Conservation (phyloP, 495 filamentous ascomycete genomes). For the Penicillium riverlandense region DNA sequence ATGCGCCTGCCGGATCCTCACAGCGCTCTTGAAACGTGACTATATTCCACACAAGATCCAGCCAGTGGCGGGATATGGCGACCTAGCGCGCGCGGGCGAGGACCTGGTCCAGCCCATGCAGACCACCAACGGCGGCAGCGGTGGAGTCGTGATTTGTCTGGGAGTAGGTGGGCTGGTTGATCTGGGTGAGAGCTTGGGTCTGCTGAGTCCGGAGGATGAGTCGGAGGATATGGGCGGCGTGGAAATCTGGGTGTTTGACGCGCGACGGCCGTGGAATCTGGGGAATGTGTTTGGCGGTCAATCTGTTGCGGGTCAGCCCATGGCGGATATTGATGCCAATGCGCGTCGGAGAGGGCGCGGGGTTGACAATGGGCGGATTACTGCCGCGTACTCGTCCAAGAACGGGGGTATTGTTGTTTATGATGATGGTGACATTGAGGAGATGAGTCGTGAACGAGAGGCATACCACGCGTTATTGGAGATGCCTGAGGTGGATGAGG, state of each 20-base stretch:
- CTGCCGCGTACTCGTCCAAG: constrained; percentile 62
- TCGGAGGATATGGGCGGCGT: constrained; percentile 63
- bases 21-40: constrained; percentile 84
- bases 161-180: constrained; percentile 90
- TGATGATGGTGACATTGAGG: constrained; percentile 94
- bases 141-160: constrained; percentile 84
- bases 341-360: constrained; percentile 41
- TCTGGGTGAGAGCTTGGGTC: constrained; percentile 62
- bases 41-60: constrained; percentile 98
- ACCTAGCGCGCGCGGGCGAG: constrained; percentile 69
- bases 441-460: constrained; percentile 63
- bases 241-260: constrained; percentile 92
- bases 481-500: constrained; percentile 87
- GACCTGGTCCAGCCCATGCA: constrained; percentile 78
- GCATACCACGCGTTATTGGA: constrained; percentile 75
- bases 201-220: constrained; percentile 46
- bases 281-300: constrained; percentile 83
- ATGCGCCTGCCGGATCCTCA: constrained; percentile 91
- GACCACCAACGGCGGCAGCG: constrained; percentile 67
- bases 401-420: constrained; percentile 83
- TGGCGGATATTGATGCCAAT: constrained; percentile 42
- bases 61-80: constrained; percentile 86
- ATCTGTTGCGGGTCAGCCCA: constrained; percentile 36
- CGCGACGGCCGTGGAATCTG: constrained; percentile 89
- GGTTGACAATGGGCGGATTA: constrained; percentile 60